A percentile compares a stretch with the other conserved stretches of the same genome.
phyloP scores from a whole-genome alignment of 495 filamentous ascomycete species.

The Podospora pseudoanserina region DNA sequence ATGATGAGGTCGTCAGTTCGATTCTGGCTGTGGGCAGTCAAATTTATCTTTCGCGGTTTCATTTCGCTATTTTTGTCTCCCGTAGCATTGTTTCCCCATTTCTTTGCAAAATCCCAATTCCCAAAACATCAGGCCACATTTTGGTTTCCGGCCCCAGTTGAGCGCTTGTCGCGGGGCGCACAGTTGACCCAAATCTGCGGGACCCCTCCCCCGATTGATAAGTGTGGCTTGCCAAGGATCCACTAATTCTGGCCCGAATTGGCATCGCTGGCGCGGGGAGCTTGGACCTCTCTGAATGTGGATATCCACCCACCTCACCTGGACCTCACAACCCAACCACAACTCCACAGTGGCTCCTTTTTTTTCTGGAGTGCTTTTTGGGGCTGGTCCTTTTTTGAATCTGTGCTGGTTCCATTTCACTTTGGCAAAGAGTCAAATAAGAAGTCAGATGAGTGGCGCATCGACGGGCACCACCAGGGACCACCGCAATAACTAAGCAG shows the following conservation, averaged over 20 bases:
- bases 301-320: neutral
- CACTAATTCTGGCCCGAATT: neutral
- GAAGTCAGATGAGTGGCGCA: neutral
- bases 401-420: neutral
- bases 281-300: neutral
- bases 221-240: neutral
- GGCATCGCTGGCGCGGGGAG: neutral
- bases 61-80: neutral
- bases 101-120: neutral
- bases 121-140: neutral
- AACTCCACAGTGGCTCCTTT: neutral
- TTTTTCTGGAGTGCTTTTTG: neutral
- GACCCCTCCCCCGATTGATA: neutral
- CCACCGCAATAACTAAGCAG: neutral
- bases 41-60: neutral
- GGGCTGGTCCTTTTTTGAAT: neutral
- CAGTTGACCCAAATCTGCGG: neutral
- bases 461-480: neutral
- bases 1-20: conserved; percentile 28
- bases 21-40: conserved; percentile 25
- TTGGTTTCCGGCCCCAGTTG: neutral
- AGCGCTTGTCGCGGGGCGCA: neutral
- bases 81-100: neutral
- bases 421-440: neutral
- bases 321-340: neutral